Conservation (phyloP, 352 stramenopile species). For the Phytophthora tubulina region DNA sequence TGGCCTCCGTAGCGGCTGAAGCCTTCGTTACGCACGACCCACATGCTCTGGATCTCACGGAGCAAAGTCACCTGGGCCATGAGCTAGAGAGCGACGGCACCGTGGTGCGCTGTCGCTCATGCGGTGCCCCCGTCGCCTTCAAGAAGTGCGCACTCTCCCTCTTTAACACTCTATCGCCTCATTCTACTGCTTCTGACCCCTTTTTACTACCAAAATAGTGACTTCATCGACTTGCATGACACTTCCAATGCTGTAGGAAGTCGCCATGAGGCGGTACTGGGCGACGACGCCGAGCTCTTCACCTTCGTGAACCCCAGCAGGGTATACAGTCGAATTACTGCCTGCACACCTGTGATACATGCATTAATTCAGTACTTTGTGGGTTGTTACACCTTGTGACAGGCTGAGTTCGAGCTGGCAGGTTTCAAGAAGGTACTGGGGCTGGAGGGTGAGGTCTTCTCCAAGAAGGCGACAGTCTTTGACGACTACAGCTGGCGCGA, state of each 20-base stretch:
- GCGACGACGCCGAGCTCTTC: conserved; percentile 65
- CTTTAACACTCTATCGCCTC: not conserved
- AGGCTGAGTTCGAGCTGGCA: conserved; percentile 85
- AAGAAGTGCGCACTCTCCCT: conserved; percentile 57
- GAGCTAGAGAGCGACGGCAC: conserved; percentile 44
- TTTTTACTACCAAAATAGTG: conserved; percentile 46
- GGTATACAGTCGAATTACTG: conserved; percentile 31
- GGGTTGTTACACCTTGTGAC: not conserved
- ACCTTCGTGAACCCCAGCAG: conserved; percentile 83
- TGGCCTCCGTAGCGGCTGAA: conserved; percentile 14
- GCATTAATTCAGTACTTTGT: not conserved
- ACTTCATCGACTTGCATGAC: conserved; percentile 78
- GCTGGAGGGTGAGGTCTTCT: conserved; percentile 69
- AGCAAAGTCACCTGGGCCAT: conserved; percentile 29
- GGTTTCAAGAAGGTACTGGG: conserved; percentile 72
- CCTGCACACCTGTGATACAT: not conserved
- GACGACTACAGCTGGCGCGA: conserved; percentile 86
- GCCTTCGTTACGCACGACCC: conserved; percentile 15
- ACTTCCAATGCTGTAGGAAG: conserved; percentile 77
- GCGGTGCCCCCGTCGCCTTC: conserved; percentile 69
- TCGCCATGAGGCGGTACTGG: conserved; percentile 59
- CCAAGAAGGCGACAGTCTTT: conserved; percentile 83
- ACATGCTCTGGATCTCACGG: conserved; percentile 8
- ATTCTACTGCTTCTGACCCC: conserved; percentile 10
- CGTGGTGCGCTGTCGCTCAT: conserved; percentile 80